These are phyloP conservation scores for Candida yuanshanica DNA, from an alignment of 805 yeast genomes.

Conservation along the genomic window DNA sequence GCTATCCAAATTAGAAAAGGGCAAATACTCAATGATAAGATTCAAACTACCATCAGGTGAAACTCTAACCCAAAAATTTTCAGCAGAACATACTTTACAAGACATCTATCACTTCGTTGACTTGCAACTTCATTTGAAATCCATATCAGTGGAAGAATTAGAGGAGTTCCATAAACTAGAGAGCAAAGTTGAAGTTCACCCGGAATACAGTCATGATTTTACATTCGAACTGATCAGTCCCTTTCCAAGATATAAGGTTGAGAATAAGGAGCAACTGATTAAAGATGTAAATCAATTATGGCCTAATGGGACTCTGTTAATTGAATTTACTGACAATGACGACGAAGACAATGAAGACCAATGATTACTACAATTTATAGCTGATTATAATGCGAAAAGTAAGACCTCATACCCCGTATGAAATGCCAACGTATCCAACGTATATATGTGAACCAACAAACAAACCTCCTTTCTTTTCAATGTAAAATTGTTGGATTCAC, in stretches of 20 bases:
- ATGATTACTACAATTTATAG: background rate
- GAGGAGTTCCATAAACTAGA: conserved; percentile 4
- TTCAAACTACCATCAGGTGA: conserved; percentile 51
- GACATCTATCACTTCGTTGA: conserved; percentile 50
- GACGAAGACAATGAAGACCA: conserved; percentile 12
- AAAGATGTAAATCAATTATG: conserved; percentile 42
- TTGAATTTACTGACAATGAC: conserved; percentile 34
- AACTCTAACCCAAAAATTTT: conserved; percentile 40
- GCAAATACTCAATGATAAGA: conserved; percentile 39
- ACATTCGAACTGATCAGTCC: conserved; percentile 57
- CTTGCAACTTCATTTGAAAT: conserved; percentile 27
- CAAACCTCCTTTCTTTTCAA: background rate
- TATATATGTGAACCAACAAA: background rate
- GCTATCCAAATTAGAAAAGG: conserved; percentile 19
- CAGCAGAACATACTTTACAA: conserved; percentile 30
- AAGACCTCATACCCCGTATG: background rate
- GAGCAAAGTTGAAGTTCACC: conserved; percentile 10
- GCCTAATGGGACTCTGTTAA: conserved; percentile 67
- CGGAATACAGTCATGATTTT: conserved; percentile 35
- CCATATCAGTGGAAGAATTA: conserved; percentile 6
- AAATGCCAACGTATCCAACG: background rate
- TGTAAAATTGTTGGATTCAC: background rate
- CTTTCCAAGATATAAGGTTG: conserved; percentile 52
- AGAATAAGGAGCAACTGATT: conserved; percentile 27
- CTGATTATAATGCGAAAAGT: background rate